A percentile compares a stretch with the other conserved stretches of the same genome.
Conservation (phyloP, 371 early-diverging fungal species). For the Mucor plumbeus region DNA sequence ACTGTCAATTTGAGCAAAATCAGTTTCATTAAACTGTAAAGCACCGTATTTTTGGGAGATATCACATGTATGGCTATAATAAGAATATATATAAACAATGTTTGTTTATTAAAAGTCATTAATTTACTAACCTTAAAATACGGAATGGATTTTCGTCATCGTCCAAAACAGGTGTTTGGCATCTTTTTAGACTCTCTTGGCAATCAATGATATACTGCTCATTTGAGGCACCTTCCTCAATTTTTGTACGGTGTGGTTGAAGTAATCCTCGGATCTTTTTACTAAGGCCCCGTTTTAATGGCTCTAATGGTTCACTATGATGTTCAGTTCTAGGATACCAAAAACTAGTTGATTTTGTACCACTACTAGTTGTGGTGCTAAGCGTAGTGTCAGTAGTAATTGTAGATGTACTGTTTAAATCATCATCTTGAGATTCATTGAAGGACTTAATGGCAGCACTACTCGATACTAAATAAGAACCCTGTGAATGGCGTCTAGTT, state of each 20-base stretch:
- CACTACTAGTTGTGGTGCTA: neutral
- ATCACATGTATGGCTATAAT: conserved; percentile 1
- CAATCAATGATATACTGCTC: conserved; percentile 28
- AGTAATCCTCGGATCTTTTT: conserved; percentile 40
- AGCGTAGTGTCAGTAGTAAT: neutral
- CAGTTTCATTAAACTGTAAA: conserved; percentile 29
- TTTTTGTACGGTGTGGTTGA: conserved; percentile 37
- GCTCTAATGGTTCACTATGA: conserved; percentile 14
- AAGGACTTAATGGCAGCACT: neutral
- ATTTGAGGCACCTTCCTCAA: conserved; percentile 40
- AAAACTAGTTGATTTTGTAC: conserved; percentile 31
- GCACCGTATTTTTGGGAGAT: neutral
- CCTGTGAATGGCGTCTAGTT: conserved; percentile 11
- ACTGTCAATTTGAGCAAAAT: conserved; percentile 58
- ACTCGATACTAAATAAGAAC: neutral
- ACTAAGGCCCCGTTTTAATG: conserved; percentile 36
- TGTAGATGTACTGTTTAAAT: neutral
- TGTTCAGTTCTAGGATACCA: conserved; percentile 49
- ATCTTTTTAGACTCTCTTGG: conserved; percentile 30
- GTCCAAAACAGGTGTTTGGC: conserved; percentile 28
- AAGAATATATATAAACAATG: neutral
- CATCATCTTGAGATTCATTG: neutral
- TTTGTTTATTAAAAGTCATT: neutral
- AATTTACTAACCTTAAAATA: conserved; percentile 31
- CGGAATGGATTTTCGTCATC: conserved; percentile 38